Base-by-base conservation (phyloP, 768 basidiomycete genomes). In the Pholiota molesta region DNA sequence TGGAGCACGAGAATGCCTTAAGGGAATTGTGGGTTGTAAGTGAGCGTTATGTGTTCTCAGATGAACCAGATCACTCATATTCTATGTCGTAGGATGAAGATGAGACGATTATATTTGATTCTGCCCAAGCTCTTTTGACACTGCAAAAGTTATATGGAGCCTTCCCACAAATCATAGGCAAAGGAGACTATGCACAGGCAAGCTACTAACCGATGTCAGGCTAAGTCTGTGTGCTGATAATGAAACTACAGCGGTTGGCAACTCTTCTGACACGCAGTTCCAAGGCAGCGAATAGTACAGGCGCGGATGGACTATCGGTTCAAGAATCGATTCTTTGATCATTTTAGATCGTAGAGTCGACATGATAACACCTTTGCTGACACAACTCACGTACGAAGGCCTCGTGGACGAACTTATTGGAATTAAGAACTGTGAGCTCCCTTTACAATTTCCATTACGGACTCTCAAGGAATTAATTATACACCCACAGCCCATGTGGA, bases 321-420 rank as follows among this genome's bases (percentile, higher is more conserved):
- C 85, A 16, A 85, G 81, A 55, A 83, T 99, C 57, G 97, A 99
- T 72, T 89, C 87, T 14, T 77, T 99, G 62, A 89, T 99, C 66
- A 81, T 99, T 39, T 68, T 99, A 60, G 97, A 99, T 73, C 87
- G 97, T 52, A 87, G 88, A 35, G 87, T 92, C 10, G 97, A 99
- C 70, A 92, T 98, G 91, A 88, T 99, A 62, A 97, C 97, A 0
- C 95, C 97, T 1, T 79, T 99, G 55, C 84, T 97, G 51, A 99
- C 97, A 2, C 96, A 99, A 69, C 79, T 99, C 60, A 99, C 97
- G 0, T 99, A 99, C 67, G 91, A 99, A 72, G 97, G 97, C 19
- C 87, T 99, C 52, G 82, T 98, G 35, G 97, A 99, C 70, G 97
- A 99, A 73, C 77, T 94, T 37, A 80, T 97, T 52, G 92, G 94